Evolutionary conservation across 2,329 filamentous ascomycete species (phyloP).

Genomic region (Paecilomyces niveus): DNA sequence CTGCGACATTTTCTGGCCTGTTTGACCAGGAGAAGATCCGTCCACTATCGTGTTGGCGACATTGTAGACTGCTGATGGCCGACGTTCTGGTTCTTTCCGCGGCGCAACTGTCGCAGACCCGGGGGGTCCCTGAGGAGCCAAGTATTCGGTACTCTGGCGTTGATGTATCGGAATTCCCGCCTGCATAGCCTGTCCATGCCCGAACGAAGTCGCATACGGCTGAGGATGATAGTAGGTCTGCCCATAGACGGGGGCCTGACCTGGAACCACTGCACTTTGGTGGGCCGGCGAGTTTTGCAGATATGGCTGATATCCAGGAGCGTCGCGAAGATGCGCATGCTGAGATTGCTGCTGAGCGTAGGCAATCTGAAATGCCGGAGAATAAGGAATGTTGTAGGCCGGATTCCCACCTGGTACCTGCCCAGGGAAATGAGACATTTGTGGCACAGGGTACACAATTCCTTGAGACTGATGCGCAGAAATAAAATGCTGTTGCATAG

Average conservation of each 20-base stretch:
- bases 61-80: constrained; percentile 17
- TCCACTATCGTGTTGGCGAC: constrained; percentile 32
- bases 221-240: constrained; percentile 18
- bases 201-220: constrained; percentile 15
- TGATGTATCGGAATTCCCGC: constrained; percentile 2
- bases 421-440: constrained; percentile 17
- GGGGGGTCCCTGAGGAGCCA: constrained; percentile 1
- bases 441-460: constrained; percentile 22
- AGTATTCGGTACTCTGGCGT: constrained; percentile 4
- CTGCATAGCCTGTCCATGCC: constrained; percentile 8
- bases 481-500: constrained; percentile 20
- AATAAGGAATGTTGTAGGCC: constrained; percentile 18
- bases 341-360: constrained; percentile 21
- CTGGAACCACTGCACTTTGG: constrained; percentile 8
- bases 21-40: constrained; percentile 25
- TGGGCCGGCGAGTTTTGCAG: constrained; percentile 13
- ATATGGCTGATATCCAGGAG: constrained; percentile 15
- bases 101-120: constrained; percentile 21
- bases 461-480: constrained; percentile 16
- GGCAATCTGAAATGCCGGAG: constrained; percentile 17
- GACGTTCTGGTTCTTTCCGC: constrained; percentile 11
- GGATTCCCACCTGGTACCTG: constrained; percentile 11
- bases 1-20: constrained; percentile 7
- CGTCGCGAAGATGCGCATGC: constrained; percentile 8
- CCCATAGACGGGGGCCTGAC: constrained; percentile 16